Base-by-base conservation (phyloP, 1,139 yeast genomes). In the Taiozyma sp. region DNA sequence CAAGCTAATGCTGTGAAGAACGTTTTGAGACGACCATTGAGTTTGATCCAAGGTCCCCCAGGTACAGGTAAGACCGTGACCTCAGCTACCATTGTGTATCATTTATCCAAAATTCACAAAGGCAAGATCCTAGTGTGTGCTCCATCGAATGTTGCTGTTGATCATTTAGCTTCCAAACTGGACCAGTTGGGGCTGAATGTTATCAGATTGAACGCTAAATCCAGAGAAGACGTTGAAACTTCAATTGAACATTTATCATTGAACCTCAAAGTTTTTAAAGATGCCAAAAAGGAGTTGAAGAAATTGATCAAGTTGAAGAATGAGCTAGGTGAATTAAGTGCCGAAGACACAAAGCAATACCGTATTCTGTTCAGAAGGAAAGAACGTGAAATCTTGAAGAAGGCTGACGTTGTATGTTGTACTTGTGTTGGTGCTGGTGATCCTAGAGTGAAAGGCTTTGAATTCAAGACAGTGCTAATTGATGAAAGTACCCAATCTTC, bases 51-150 rank as follows among this genome's bases (percentile, higher is more conserved):
- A 67, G 98, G 98, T 21, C 98, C 98, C n/a, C 98, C 98, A 2
- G 96, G 96, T 54, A 91, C 98, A 0, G 98, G 98, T 65, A 91
- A 91, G 66, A 91, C 98, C 1, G 96, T 89, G 14, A 90, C 96
- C 0, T 88, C 97, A 0, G 95, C 97, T 4, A 85, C 96, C 0
- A 88, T 91, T 56, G 80, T 90, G 29, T 86, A 87, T 62, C 96
- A 89, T 62, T 70, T 90, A 54, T 75, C 82, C 3, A 79, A 79
- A 52, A 64, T 83, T 55, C 80, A 80, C 58, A 74, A 76, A 51
- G 77, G 78, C 51, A 75, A 76, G 52, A 81, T 90, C 8, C 73
- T 91, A 47, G 97, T 90, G 3, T 89, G 97, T 74, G 97, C 97
- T 2, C 97, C 97, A 16, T 89, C 97, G 22, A 91, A 91, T 68